These are phyloP conservation scores for Arthroderma uncinatum DNA, from an alignment of 2,329 filamentous ascomycete genomes.

Conservation along the genomic window DNA sequence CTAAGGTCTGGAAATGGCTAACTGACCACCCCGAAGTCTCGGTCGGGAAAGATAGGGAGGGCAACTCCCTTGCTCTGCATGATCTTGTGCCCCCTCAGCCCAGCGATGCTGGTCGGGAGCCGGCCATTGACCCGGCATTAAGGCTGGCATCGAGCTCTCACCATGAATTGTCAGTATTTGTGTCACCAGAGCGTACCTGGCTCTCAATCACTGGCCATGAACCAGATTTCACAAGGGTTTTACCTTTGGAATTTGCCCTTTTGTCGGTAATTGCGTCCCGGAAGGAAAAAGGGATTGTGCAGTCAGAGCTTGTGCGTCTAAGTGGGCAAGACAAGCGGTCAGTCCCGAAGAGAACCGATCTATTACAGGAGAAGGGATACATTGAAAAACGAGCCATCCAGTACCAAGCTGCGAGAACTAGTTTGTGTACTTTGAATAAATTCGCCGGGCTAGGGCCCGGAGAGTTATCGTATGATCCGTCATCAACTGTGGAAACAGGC, in stretches of 20 bases:
- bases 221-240: constrained; percentile 44
- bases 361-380: constrained; percentile 47
- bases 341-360: constrained; percentile 50
- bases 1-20: constrained; percentile 49
- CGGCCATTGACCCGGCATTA: background rate
- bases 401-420: constrained; percentile 42
- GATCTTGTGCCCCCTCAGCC: constrained; percentile 24
- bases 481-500: constrained; percentile 13
- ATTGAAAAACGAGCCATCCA: constrained; percentile 47
- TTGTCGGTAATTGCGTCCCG: constrained; percentile 48
- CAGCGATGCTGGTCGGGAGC: constrained; percentile 7
- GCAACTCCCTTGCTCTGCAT: constrained; percentile 32
- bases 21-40: constrained; percentile 45
- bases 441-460: constrained; percentile 26
- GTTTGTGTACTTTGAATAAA: constrained; percentile 44
- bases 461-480: constrained; percentile 10
- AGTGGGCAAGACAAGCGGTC: constrained; percentile 56
- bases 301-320: constrained; percentile 43
- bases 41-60: constrained; percentile 34
- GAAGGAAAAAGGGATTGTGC: constrained; percentile 45
- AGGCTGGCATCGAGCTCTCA: background rate
- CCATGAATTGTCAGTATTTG: constrained; percentile 35
- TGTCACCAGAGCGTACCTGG: constrained; percentile 49
- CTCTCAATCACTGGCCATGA: constrained; percentile 49
- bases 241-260: constrained; percentile 44